Percentiles rank a stretch among this genome's conserved stretches.
Evolutionary conservation across 176 grass and related monocot species (phyloP).

Genomic region (Oryza brachyantha): DNA sequence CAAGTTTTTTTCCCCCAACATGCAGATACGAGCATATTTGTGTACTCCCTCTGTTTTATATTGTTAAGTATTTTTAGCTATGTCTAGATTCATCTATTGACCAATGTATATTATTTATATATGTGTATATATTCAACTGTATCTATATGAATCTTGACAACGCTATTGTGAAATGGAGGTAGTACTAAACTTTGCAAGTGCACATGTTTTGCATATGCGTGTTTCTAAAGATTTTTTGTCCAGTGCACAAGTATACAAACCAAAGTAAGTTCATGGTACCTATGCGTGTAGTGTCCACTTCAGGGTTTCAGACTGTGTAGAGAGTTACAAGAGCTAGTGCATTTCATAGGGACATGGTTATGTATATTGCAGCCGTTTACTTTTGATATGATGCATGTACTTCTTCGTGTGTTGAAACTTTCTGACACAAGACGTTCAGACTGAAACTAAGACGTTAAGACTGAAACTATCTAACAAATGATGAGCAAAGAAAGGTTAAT

Average conservation of each 20-base stretch:
- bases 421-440: no score
- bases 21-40: background rate
- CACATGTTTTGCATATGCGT: background rate
- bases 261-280: background rate
- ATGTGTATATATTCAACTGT: no score
- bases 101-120: no score
- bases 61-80: no score
- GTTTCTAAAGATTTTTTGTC: background rate
- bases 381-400: background rate
- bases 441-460: background rate
- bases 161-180: no score
- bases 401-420: background rate
- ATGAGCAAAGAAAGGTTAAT: background rate
- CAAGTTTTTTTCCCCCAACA: background rate
- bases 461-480: background rate
- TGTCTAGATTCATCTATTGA: no score
- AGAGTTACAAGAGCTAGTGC: background rate
- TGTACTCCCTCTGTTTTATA: no score
- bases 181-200: background rate
- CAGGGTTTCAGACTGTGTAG: background rate
- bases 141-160: no score
- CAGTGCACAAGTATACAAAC: background rate
- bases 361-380: background rate
- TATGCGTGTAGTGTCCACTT: background rate
- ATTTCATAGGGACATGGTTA: background rate